These are phyloP conservation scores for Leishmania guyanensis DNA, from an alignment of 208 protist genomes.

Conservation along the genomic window DNA sequence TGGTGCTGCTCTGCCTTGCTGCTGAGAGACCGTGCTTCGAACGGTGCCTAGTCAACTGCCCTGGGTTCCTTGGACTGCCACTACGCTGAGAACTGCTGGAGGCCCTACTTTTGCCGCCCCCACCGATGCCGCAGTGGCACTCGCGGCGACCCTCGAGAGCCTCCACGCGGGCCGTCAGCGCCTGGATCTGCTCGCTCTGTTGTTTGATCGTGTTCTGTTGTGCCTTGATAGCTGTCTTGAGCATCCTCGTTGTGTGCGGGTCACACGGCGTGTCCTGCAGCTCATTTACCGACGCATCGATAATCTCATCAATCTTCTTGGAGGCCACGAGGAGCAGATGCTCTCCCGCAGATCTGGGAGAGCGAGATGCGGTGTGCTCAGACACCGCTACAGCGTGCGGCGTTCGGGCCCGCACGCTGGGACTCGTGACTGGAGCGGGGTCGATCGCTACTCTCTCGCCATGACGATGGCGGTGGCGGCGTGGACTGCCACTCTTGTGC, in stretches of 20 bases:
- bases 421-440: constrained; percentile 1
- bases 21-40: not conserved
- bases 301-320: constrained; percentile 21
- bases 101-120: not conserved
- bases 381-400: constrained; percentile 7
- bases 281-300: constrained; percentile 33
- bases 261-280: constrained; percentile 38
- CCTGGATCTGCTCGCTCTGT: constrained; percentile 34
- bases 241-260: constrained; percentile 22
- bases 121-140: constrained; percentile 34
- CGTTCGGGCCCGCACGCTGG: constrained; percentile 4
- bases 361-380: constrained; percentile 10
- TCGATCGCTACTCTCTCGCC: constrained; percentile 3
- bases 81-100: not conserved
- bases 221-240: constrained; percentile 41
- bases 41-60: not conserved
- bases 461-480: constrained; percentile 18
- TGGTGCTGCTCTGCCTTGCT: not conserved
- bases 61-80: not conserved
- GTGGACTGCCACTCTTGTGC: constrained; percentile 19
- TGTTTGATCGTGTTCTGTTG: constrained; percentile 38
- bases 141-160: constrained; percentile 57
- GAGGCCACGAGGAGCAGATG: constrained; percentile 24
- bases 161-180: constrained; percentile 48
- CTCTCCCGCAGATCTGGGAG: constrained; percentile 3